A percentile compares a stretch with the other conserved stretches of the same genome.
Conservation (phyloP, 176 grass and related monocot genomes). For the Thinopyrum elongatum region DNA sequence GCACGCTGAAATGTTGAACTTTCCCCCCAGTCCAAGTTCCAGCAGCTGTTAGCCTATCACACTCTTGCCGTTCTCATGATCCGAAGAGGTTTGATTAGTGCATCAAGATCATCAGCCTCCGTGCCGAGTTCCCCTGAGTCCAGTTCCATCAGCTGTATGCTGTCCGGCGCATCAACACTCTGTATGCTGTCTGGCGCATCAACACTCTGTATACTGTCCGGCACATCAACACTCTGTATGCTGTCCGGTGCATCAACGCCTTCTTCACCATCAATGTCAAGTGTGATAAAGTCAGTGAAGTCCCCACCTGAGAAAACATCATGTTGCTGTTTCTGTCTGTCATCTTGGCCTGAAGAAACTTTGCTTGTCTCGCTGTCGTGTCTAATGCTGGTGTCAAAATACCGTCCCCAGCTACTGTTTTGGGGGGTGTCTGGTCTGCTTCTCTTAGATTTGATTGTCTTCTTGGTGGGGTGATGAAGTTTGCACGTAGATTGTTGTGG, state of each 20-base stretch:
- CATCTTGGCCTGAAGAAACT: constrained; percentile 33
- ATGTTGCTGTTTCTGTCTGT: constrained; percentile 32
- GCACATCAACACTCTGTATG: background rate
- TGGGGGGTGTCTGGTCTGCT: constrained; percentile 39
- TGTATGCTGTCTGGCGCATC: background rate
- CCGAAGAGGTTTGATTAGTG: constrained; percentile 70
- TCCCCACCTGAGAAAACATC: constrained; percentile 26
- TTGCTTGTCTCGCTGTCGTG: constrained; percentile 16
- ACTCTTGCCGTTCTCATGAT: constrained; percentile 67
- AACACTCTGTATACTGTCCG: background rate
- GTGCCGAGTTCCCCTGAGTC: constrained; percentile 21
- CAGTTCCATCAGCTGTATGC: constrained; percentile 29
- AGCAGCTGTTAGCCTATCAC: constrained; percentile 14
- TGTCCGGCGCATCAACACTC: background rate
- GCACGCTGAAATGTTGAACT: constrained; percentile 20
- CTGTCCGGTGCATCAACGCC: background rate
- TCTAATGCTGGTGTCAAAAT: constrained; percentile 63
- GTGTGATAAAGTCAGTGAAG: constrained; percentile 55
- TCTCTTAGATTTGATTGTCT: constrained; percentile 59
- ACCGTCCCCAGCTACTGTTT: constrained; percentile 64
- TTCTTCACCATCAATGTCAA: constrained; percentile 28
- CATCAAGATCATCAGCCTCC: constrained; percentile 64
- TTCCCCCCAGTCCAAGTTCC: constrained; percentile 7
- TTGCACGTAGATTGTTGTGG: constrained; percentile 77
- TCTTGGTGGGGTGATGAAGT: constrained; percentile 92